phyloP scores from a whole-genome alignment of 805 yeast species.

The Nematodospora valgi region DNA sequence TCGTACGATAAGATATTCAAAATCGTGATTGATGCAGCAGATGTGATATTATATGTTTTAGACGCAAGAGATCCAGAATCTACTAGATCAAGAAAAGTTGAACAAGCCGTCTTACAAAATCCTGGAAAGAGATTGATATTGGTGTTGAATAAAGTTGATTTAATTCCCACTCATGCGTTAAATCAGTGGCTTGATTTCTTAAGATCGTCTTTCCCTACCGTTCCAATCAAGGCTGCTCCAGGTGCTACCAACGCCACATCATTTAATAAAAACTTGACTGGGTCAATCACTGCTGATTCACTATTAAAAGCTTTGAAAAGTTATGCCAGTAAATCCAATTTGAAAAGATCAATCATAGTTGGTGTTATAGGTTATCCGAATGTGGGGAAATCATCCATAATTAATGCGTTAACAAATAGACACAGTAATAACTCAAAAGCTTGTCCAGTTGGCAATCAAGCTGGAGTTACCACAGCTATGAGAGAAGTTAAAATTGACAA shows the following conservation, averaged over 20 bases:
- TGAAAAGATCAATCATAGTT: slow-evolving; percentile 85
- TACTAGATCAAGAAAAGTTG: slow-evolving; percentile 88
- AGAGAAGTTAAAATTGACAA: slow-evolving; percentile 91
- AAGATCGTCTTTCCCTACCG: slow-evolving; percentile 82
- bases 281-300: slow-evolving; percentile 66
- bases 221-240: slow-evolving; percentile 80
- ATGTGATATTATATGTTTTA: slow-evolving; percentile 86
- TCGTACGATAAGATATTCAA: slow-evolving; percentile 94
- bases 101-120: slow-evolving; percentile 78
- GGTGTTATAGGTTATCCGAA: slow-evolving; percentile 98
- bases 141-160: slow-evolving; percentile 86
- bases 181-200: slow-evolving; percentile 81
- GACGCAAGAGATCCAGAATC: slow-evolving; percentile 98
- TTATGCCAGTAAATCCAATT: slow-evolving; percentile 77
- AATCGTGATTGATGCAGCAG: slow-evolving; percentile 88
- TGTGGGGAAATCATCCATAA: slow-evolving; percentile 93
- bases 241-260: slow-evolving; percentile 67
- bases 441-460: slow-evolving; percentile 96
- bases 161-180: slow-evolving; percentile 81
- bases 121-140: slow-evolving; percentile 82
- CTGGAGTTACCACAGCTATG: slow-evolving; percentile 91
- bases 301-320: slow-evolving; percentile 79
- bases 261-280: slow-evolving; percentile 72
- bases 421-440: slow-evolving; percentile 71
- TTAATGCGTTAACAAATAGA: slow-evolving; percentile 81